Evolutionary conservation across 2,329 filamentous ascomycete genomes (phyloP), one percentile per base, ranked within the genome.

Genomic region (Akanthomyces muscarius): DNA sequence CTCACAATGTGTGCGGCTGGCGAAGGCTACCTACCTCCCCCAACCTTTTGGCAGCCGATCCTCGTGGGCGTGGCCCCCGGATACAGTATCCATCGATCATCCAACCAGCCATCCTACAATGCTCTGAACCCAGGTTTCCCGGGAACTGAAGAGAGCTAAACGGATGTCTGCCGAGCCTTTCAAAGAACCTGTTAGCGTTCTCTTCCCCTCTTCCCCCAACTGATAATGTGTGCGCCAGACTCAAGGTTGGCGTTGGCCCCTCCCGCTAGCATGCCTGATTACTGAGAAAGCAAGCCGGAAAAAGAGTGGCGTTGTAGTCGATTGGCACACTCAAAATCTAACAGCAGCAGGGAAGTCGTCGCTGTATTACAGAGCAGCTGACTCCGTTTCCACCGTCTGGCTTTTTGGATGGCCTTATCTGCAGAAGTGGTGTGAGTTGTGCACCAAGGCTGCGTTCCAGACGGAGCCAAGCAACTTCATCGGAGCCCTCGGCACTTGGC

Each of bases 401-500:
- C 11, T 13, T 30, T 30, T 16, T 45, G 33, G 21, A 21, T 18
- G 47, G 33, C 56, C 21, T 51, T 41, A 16, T 59, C 45, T 23
- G 45, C 14, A 38, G 16, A 41, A 30, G 14, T 28, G 47, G 47
- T 30, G 3, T 14, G 18, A 30, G 41, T 14, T 14, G 38, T 38
- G 53, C 7, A 33, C 16, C 25, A 14, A 11, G 11, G 7, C 33
- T 25, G 8, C 5, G 23, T 11, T 5, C 21, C 14, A 14, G 38
- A 21, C 53, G 16, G 21, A 44, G 53, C 33, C 53, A 30, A 56
- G 53, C 52, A 33, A 33, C n/a, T 42, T 23, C 23, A 25, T 47
- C 44, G 42, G 55, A 30, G 30, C 45, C 1, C 45, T 51, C 47
- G 56, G 45, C 56, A 59, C 45, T 59, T 59, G 56, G 36, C 28